Conservation (phyloP, 805 yeast genomes). For the Lipomyces mesembrius region DNA sequence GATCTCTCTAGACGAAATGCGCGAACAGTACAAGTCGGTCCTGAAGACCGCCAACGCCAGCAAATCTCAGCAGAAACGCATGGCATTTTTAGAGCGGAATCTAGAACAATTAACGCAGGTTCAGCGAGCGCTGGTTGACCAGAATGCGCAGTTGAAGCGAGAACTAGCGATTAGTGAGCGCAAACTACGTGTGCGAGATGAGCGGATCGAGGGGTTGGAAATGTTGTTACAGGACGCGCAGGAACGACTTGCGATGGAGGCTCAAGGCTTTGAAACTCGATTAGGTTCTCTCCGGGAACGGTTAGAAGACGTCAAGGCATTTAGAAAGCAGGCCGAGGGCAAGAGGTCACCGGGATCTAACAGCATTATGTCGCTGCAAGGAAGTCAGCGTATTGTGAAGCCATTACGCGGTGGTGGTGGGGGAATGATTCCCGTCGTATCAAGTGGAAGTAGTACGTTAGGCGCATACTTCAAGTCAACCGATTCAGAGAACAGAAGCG, state of each 20-base stretch:
- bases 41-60: constrained; percentile 38
- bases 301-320: constrained; percentile 38
- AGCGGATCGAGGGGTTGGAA: constrained; percentile 61
- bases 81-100: constrained; percentile 61
- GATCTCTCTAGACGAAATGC: constrained; percentile 49
- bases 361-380: constrained; percentile 8
- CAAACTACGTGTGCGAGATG: constrained; percentile 61
- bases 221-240: constrained; percentile 57
- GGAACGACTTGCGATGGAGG: constrained; percentile 54
- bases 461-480: constrained; percentile 2
- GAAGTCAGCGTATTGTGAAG: constrained; percentile 58
- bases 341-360: neutral
- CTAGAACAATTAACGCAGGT: constrained; percentile 62
- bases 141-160: constrained; percentile 60
- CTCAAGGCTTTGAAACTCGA: constrained; percentile 52
- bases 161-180: constrained; percentile 61
- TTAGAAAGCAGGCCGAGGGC: constrained; percentile 25
- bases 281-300: constrained; percentile 35
- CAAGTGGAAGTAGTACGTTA: constrained; percentile 7
- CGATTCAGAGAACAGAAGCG: constrained; percentile 2
- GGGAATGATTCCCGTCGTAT: neutral
- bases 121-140: constrained; percentile 64
- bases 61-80: constrained; percentile 51
- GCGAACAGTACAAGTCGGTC: constrained; percentile 45
- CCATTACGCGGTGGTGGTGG: constrained; percentile 51